Percentiles rank a stretch among this genome's conserved stretches.
phyloP scores from a whole-genome alignment of 768 basidiomycete species.

The Lepiota brunneoincarnata region DNA sequence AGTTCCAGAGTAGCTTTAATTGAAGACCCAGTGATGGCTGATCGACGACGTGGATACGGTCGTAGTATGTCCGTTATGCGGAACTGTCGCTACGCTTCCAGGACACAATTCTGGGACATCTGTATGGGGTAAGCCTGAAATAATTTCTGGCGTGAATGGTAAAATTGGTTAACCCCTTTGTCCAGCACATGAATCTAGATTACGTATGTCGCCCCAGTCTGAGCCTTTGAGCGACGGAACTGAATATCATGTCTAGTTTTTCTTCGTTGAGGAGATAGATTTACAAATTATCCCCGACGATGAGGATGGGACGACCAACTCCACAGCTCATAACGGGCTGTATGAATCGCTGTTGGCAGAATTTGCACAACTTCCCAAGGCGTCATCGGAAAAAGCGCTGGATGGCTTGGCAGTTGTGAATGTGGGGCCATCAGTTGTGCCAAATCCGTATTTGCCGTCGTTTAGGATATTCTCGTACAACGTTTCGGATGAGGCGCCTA shows the following conservation, averaged over 20 bases:
- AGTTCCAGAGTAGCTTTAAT: slow-evolving; percentile 24
- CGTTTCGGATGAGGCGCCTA: slow-evolving; percentile 37
- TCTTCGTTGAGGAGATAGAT: slow-evolving; percentile 52
- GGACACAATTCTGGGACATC: slow-evolving; percentile 83
- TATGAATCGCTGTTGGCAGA: slow-evolving; percentile 61
- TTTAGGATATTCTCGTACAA: slow-evolving; percentile 86
- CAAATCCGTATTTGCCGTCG: slow-evolving; percentile 82
- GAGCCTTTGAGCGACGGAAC: slow-evolving; percentile 11
- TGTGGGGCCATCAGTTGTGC: slow-evolving; percentile 79
- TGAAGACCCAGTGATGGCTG: not conserved
- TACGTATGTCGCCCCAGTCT: slow-evolving; percentile 44
- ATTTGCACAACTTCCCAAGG: slow-evolving; percentile 54
- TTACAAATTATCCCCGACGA: slow-evolving; percentile 39
- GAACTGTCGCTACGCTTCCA: slow-evolving; percentile 81
- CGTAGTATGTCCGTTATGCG: slow-evolving; percentile 61
- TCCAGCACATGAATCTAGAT: slow-evolving; percentile 82
- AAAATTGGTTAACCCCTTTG: slow-evolving; percentile 14
- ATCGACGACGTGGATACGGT: slow-evolving; percentile 10
- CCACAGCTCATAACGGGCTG: slow-evolving; percentile 33
- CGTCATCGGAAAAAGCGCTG: slow-evolving; percentile 51
- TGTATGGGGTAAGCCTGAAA: slow-evolving; percentile 60
- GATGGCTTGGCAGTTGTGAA: slow-evolving; percentile 65
- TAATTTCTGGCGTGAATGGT: not conserved
- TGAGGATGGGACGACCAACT: slow-evolving; percentile 16
- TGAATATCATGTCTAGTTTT: slow-evolving; percentile 39